phyloP scores from a whole-genome alignment of 2,329 filamentous ascomycete species.

The Tolypocladium sp. region DNA sequence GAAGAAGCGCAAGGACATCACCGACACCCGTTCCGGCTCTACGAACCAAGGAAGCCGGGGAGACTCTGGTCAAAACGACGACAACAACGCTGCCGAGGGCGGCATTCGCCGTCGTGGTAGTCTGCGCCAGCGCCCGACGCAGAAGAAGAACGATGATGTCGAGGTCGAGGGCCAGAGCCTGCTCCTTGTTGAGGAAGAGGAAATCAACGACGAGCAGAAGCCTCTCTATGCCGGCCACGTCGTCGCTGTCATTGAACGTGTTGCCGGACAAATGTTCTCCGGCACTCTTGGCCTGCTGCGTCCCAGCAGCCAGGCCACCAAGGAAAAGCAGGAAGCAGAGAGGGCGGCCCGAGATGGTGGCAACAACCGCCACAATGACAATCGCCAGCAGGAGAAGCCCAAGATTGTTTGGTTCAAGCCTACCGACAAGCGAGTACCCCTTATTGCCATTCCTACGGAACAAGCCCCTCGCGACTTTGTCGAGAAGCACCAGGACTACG shows the following conservation, averaged over 20 bases:
- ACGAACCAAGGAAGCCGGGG: slow-evolving; percentile 60
- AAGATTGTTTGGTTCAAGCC: slow-evolving; percentile 99
- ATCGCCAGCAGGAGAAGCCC: slow-evolving; percentile 81
- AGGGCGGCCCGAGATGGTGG: slow-evolving; percentile 80
- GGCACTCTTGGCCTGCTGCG: slow-evolving; percentile 88
- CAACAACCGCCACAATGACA: slow-evolving; percentile 61
- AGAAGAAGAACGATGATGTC: slow-evolving; percentile 99
- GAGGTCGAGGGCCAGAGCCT: slow-evolving; percentile 97
- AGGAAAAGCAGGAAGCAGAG: slow-evolving; percentile 98
- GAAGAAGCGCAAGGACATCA: slow-evolving; percentile 99
- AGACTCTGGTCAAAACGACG: slow-evolving; percentile 51
- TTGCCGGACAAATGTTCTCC: slow-evolving; percentile 98
- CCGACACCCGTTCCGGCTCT: slow-evolving; percentile 73
- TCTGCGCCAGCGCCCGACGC: slow-evolving; percentile 89
- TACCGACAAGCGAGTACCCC: slow-evolving; percentile 94
- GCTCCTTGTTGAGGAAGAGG: slow-evolving; percentile 93
- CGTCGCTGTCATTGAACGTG: slow-evolving; percentile 93
- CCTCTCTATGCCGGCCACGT: slow-evolving; percentile 95
- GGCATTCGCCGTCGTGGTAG: slow-evolving; percentile 88
- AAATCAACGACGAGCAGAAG: slow-evolving; percentile 97
- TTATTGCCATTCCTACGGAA: slow-evolving; percentile 97
- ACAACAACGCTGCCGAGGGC: slow-evolving; percentile 60
- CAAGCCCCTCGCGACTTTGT: slow-evolving; percentile 97
- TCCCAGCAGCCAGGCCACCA: slow-evolving; percentile 95
- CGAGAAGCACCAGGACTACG: slow-evolving; percentile 95